Percentiles rank a stretch among this genome's conserved stretches.
phyloP scores from a whole-genome alignment of 164 flowering plant genomes.

The Nymphaea thermarum region DNA sequence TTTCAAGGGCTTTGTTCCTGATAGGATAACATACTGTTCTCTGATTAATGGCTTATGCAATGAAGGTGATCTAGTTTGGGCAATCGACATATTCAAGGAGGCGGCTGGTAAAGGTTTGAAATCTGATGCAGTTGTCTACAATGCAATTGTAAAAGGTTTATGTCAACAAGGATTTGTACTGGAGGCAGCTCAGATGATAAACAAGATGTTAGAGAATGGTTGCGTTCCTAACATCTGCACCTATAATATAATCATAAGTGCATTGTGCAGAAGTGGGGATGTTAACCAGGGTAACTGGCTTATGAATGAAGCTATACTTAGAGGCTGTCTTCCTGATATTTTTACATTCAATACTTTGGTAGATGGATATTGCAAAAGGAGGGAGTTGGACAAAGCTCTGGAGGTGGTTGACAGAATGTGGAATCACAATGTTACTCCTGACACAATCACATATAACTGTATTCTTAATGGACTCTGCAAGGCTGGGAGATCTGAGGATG shows the following conservation, averaged over 20 bases:
- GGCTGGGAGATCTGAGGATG: constrained; percentile 45
- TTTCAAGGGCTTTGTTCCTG: constrained; percentile 68
- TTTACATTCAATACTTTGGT: constrained; percentile 79
- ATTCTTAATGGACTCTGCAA: constrained; percentile 85
- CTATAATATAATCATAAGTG: constrained; percentile 67
- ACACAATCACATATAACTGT: constrained; percentile 69
- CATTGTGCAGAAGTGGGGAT: constrained; percentile 78
- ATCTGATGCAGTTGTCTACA: constrained; percentile 46
- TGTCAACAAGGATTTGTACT: constrained; percentile 55
- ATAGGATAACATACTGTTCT: constrained; percentile 63
- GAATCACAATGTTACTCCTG: constrained; percentile 58
- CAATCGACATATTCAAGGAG: constrained; percentile 40
- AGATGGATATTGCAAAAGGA: constrained; percentile 69
- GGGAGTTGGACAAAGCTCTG: constrained; percentile 48
- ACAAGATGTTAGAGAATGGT: constrained; percentile 56
- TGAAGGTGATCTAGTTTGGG: constrained; percentile 57
- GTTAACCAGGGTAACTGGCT: constrained; percentile 51
- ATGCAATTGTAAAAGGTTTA: constrained; percentile 67
- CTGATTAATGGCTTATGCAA: constrained; percentile 56
- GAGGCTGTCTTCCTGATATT: constrained; percentile 68
- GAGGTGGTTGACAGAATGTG: constrained; percentile 55
- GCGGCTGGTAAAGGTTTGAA: constrained; percentile 47
- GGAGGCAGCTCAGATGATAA: constrained; percentile 65
- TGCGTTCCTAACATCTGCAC: constrained; percentile 72
- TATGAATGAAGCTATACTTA: constrained; percentile 46